Evolutionary conservation across 1,139 yeast species (phyloP).

Genomic region (Scheffersomyces illinoinensis): DNA sequence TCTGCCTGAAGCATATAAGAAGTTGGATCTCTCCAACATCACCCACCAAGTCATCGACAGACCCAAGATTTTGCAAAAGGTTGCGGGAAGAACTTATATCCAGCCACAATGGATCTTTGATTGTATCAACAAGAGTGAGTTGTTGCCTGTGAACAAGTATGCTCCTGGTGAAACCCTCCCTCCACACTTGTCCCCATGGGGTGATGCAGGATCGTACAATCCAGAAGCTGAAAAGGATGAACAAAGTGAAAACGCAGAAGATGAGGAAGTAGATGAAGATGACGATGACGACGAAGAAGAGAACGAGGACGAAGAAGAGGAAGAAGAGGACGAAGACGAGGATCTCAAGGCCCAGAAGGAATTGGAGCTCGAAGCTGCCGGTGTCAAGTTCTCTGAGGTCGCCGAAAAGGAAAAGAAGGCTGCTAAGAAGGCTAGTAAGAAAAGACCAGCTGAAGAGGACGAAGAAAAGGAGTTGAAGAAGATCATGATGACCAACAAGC

Average conservation of each 20-base stretch:
- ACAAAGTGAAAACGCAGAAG: slow-evolving; percentile 39
- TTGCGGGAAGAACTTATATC: slow-evolving; percentile 88
- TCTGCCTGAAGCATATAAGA: slow-evolving; percentile 39
- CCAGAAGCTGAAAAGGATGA: slow-evolving; percentile 58
- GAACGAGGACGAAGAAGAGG: slow-evolving; percentile 49
- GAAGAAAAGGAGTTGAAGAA: slow-evolving; percentile 86
- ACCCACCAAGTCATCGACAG: slow-evolving; percentile 96
- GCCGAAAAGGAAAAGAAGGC: slow-evolving; percentile 33
- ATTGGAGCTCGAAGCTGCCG: slow-evolving; percentile 87
- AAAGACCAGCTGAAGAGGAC: slow-evolving; percentile 47
- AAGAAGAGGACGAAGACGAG: slow-evolving; percentile 54
- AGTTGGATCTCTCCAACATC: slow-evolving; percentile 63
- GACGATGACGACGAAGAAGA: slow-evolving; percentile 51
- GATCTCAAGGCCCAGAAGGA: slow-evolving; percentile 75
- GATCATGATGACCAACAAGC: slow-evolving; percentile 98
- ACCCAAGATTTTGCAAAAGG: slow-evolving; percentile 74
- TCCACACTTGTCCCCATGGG: slow-evolving; percentile 99
- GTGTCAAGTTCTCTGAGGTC: slow-evolving; percentile 70
- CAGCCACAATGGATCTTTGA: slow-evolving; percentile 99
- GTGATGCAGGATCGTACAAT: slow-evolving; percentile 87
- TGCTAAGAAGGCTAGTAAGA: slow-evolving; percentile 33
- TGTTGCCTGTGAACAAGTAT: slow-evolving; percentile 76
- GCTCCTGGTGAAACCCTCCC: slow-evolving; percentile 95
- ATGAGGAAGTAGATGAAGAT: slow-evolving; percentile 51
- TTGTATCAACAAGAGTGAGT: slow-evolving; percentile 73